These are phyloP conservation scores for Eucalyptus globulus DNA, from an alignment of 345 rosid genomes.

Conservation along the genomic window DNA sequence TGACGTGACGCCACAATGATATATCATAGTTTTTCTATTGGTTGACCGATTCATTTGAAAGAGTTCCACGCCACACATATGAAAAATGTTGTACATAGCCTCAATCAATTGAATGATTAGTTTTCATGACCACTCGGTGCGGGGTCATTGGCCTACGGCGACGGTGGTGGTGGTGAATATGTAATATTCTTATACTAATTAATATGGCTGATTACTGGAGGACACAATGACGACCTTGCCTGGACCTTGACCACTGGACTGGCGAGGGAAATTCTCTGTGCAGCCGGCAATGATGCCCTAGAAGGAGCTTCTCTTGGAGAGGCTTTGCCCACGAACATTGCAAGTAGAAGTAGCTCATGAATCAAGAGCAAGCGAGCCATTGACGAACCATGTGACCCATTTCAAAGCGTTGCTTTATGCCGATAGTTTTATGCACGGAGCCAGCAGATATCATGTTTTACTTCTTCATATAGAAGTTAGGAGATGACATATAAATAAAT, in stretches of 20 bases:
- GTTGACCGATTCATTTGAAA: background rate
- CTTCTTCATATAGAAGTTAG: background rate
- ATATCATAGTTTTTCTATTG: background rate
- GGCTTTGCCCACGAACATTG: background rate
- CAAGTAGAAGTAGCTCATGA: background rate
- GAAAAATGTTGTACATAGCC: background rate
- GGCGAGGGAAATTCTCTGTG: background rate
- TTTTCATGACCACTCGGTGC: background rate
- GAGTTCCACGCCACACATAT: background rate
- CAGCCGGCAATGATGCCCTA: background rate
- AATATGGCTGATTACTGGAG: accelerated
- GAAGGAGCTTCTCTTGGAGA: background rate
- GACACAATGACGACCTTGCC: background rate
- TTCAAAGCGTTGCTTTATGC: background rate
- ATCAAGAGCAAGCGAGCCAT: background rate
- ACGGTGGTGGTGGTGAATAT: background rate
- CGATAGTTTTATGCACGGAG: background rate
- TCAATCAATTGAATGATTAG: background rate
- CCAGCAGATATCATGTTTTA: background rate
- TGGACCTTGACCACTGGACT: accelerated
- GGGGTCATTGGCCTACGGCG: background rate
- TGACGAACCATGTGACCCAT: background rate
- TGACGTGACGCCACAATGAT: background rate
- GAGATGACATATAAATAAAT: background rate
- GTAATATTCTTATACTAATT: background rate